These are phyloP conservation scores for Claviceps digitariae DNA, from an alignment of 2,329 filamentous ascomycete species.

Conservation along the genomic window DNA sequence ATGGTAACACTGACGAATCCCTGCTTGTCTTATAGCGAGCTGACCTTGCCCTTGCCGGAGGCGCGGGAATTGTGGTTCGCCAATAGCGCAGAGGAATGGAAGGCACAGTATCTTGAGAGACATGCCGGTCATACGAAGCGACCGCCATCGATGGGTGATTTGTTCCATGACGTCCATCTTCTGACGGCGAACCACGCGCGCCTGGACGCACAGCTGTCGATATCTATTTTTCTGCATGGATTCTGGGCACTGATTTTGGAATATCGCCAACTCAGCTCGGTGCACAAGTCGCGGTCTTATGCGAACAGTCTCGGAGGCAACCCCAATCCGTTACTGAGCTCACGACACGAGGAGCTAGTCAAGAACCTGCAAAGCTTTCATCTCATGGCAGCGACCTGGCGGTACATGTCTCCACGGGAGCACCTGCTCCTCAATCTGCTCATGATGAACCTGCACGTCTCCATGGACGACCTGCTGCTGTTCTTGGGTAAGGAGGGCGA, in stretches of 20 bases:
- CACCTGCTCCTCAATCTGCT: constrained; percentile 38
- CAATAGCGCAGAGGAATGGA: constrained; percentile 50
- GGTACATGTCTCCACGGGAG: constrained; percentile 31
- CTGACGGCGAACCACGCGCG: constrained; percentile 33
- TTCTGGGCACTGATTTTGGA: constrained; percentile 55
- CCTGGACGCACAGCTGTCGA: constrained; percentile 42
- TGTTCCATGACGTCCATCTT: constrained; percentile 41
- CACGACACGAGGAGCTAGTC: constrained; percentile 49
- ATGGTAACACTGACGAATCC: constrained; percentile 53
- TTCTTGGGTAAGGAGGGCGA: constrained; percentile 53
- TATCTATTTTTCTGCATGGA: constrained; percentile 48
- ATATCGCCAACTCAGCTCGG: constrained; percentile 45
- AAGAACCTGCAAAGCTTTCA: constrained; percentile 39
- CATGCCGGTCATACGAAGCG: constrained; percentile 24
- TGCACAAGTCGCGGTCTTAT: constrained; percentile 34
- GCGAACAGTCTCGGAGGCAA: constrained; percentile 25
- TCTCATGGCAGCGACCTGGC: constrained; percentile 27
- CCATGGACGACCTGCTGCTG: constrained; percentile 50
- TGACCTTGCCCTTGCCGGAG: constrained; percentile 52
- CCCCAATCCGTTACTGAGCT: constrained; percentile 33
- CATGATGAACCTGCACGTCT: constrained; percentile 50
- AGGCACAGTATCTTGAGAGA: constrained; percentile 37
- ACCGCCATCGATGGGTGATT: constrained; percentile 39
- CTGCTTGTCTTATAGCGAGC: constrained; percentile 54
- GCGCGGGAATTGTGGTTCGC: constrained; percentile 53